Conservation (phyloP, 106 monocot genomes). For the Apostasia ramifera region DNA sequence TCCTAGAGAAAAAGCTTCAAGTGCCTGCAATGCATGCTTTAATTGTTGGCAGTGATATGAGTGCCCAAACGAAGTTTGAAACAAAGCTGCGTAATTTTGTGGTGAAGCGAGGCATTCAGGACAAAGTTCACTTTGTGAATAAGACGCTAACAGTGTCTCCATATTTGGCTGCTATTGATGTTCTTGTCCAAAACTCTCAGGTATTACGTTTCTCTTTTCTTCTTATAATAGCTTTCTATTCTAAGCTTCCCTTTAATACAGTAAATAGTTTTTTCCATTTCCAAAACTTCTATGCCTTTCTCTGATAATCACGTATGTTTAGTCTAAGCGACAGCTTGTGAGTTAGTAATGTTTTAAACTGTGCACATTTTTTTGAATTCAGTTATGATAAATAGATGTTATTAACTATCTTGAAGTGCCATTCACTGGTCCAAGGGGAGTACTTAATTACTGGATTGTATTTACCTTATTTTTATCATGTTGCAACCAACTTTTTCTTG, state of each 20-base stretch:
- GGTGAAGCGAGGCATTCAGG: constrained; percentile 55
- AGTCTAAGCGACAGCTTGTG: no score
- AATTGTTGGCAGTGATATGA: constrained; percentile 93
- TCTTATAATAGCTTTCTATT: neutral
- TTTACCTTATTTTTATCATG: no score
- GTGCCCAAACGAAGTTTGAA: constrained; percentile 86
- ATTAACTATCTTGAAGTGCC: no score
- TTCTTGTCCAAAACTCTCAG: constrained; percentile 97
- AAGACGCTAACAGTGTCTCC: constrained; percentile 85
- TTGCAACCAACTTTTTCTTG: no score
- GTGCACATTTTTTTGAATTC: no score
- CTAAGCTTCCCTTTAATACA: neutral
- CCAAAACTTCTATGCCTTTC: neutral
- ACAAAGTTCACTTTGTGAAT: constrained; percentile 84
- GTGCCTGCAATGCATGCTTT: constrained; percentile 79
- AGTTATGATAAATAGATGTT: no score
- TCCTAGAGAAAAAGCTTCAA: constrained; percentile 64
- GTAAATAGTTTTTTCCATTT: neutral
- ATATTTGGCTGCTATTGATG: constrained; percentile 90
- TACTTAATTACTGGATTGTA: no score
- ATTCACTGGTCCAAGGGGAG: no score
- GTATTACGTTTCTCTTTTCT: constrained; percentile 22
- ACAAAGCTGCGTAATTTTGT: constrained; percentile 71
- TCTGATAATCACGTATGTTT: no score
- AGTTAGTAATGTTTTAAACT: no score